Conservation (phyloP, 768 basidiomycete species). For the Rhizopogon rudus region DNA sequence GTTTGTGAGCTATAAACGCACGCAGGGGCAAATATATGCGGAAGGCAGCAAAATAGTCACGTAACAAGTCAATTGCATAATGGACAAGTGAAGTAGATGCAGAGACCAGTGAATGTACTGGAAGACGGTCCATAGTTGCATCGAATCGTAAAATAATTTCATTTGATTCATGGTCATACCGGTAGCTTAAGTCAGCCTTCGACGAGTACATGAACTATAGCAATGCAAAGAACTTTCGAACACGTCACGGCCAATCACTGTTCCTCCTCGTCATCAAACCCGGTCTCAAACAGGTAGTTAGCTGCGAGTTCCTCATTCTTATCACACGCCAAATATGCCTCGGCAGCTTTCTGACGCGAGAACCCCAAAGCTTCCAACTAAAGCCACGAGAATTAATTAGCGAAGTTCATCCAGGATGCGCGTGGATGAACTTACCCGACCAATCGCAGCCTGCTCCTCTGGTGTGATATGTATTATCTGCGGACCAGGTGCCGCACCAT, state of each 20-base stretch:
- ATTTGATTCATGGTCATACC: not conserved
- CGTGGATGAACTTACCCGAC: slow-evolving; percentile 56
- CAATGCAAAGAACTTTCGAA: slow-evolving; percentile 1
- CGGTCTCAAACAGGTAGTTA: slow-evolving; percentile 82
- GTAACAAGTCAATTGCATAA: too few relatives aligned
- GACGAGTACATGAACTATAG: slow-evolving; percentile 3
- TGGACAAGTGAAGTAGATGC: too few relatives aligned
- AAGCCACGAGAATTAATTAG: slow-evolving; percentile 1
- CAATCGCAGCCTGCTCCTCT: slow-evolving; percentile 86
- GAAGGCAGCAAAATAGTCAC: too few relatives aligned
- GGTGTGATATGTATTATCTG: slow-evolving; percentile 73
- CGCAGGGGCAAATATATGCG: too few relatives aligned
- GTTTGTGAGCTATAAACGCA: too few relatives aligned
- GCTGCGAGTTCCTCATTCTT: slow-evolving; percentile 97
- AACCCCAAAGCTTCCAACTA: slow-evolving; percentile 90
- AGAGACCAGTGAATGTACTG: too few relatives aligned
- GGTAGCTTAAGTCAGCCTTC: not conserved
- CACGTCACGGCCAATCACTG: not conserved
- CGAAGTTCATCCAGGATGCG: not conserved
- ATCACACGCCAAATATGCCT: slow-evolving; percentile 94
- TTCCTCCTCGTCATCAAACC: slow-evolving; percentile 42
- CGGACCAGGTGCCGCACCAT: slow-evolving; percentile 39
- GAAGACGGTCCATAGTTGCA: too few relatives aligned
- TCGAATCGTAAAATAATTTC: not conserved
- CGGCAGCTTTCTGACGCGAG: slow-evolving; percentile 68